These are phyloP conservation scores for Yamadazyma mexicana DNA, from an alignment of 1,139 yeast species.

Conservation along the genomic window DNA sequence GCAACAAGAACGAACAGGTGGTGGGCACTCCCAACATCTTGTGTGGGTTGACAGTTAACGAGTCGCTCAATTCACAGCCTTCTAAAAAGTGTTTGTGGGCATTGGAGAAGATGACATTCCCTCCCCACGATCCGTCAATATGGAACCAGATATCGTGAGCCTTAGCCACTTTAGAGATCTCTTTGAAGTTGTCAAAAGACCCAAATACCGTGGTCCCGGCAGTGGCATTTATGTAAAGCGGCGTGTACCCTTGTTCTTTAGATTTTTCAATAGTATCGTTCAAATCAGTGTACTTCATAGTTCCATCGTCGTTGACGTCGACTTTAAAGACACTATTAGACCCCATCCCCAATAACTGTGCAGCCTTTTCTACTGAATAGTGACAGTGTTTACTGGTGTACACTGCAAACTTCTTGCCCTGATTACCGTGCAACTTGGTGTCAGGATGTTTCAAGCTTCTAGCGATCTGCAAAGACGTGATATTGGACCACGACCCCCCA, in stretches of 20 bases:
- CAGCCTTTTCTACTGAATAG: conserved; percentile 81
- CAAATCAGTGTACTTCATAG: conserved; percentile 52
- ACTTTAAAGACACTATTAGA: conserved; percentile 63
- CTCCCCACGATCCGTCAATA: conserved; percentile 93
- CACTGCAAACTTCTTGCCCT: conserved; percentile 57
- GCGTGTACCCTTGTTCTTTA: conserved; percentile 57
- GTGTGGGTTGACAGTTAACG: conserved; percentile 85
- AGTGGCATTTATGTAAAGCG: conserved; percentile 76
- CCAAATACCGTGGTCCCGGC: conserved; percentile 93
- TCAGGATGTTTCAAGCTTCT: conserved; percentile 67
- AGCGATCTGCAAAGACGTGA: conserved; percentile 79
- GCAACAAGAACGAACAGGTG: conserved; percentile 76
- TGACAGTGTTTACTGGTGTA: conserved; percentile 76
- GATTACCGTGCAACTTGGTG: conserved; percentile 65
- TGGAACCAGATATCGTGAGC: conserved; percentile 69
- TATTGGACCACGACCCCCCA: conserved; percentile 88
- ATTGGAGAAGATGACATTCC: conserved; percentile 69
- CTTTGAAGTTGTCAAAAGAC: conserved; percentile 68
- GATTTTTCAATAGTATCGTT: conserved; percentile 47
- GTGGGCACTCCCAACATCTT: conserved; percentile 90
- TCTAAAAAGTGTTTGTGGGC: conserved; percentile 46
- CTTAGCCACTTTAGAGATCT: conserved; percentile 55
- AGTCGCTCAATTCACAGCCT: conserved; percentile 69
- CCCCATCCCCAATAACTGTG: conserved; percentile 76
- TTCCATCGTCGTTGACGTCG: conserved; percentile 55